Evolutionary conservation across 352 stramenopile species (phyloP).

Genomic region (Aphanomyces cochlioides): DNA sequence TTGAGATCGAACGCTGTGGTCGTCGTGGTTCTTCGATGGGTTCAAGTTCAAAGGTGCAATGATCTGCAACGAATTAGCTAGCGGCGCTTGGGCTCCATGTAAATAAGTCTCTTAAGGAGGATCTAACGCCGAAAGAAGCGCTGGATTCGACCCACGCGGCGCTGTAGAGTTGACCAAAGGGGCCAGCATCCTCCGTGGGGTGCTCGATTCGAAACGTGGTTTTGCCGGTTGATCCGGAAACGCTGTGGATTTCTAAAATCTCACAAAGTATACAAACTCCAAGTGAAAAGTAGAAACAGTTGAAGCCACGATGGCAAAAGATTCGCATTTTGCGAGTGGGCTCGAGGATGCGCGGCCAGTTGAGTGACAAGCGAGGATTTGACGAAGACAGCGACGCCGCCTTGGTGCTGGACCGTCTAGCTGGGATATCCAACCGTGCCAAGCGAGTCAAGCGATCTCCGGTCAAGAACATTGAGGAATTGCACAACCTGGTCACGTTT

Average conservation of each 20-base stretch:
- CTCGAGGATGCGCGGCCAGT: conserved; percentile 4
- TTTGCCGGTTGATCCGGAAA: conserved; percentile 11
- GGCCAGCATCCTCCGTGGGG: too few species aligned
- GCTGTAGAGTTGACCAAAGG: too few species aligned
- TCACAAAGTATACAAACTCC: conserved; percentile 5
- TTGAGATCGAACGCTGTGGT: too few species aligned
- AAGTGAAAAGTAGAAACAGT: conserved; percentile 10
- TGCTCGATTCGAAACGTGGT: conserved; percentile 13
- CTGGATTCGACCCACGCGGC: too few species aligned
- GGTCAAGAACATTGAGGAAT: background rate
- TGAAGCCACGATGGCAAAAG: conserved; percentile 1
- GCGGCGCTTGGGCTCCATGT: too few species aligned
- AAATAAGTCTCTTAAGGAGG: too few species aligned
- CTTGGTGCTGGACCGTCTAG: conserved; percentile 2
- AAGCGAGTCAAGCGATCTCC: conserved; percentile 16
- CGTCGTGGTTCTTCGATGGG: too few species aligned
- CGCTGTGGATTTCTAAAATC: conserved; percentile 9
- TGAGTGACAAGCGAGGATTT: background rate
- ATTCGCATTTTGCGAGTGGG: conserved; percentile 20
- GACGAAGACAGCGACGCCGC: background rate
- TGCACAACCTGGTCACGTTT: conserved; percentile 12
- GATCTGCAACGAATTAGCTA: too few species aligned
- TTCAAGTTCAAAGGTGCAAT: too few species aligned
- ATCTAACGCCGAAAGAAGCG: too few species aligned
- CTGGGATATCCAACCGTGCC: background rate